Evolutionary conservation across 2,329 filamentous ascomycete genomes (phyloP), one percentile per base, ranked within the genome.

Genomic region (Cadophora luteo-olivacea): DNA sequence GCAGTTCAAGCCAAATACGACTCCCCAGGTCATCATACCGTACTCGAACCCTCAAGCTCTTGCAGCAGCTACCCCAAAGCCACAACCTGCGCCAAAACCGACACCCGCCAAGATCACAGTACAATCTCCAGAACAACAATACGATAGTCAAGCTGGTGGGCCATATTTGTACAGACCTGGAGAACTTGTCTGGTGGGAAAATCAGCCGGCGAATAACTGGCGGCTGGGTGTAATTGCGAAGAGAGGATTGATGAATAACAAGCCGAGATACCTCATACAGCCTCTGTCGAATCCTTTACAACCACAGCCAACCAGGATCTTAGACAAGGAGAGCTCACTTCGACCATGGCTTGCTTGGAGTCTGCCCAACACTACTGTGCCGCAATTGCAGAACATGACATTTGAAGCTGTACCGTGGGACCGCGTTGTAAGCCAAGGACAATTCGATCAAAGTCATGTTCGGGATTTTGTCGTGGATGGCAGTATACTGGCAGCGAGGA

Each of bases 261-360:
- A 75, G 63, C 75, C 72, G 72, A 77, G 71, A 77, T 85, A 85
- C 71, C 72, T 82, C 4, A 75, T 85, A 7, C 84, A 85, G 70
- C 84, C 84, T 5, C 81, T 83, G 11, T 87, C 79, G 57, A 83
- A 81, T 75, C 84, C 84, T 9, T 76, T 77, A 54, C 73, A 78
- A 9, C 73, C 81, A 25, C 79, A 80, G 12, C 72, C 77, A 32
- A 74, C 79, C 4, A 80, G 83, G 55, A 78, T 83, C 12, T 82
- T 85, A 25, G 79, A 80, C 1, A 75, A 81, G 12, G 80, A 85
- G 64, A 74, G 76, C 4, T 75, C 80, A 14, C 78, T 88, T 48
- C 81, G 86, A 48, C 86, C 86, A 0, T 88, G 85, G 85, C 80
- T 88, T 33, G 85, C 86, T 0, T 88, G 85, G 86, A 86, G 83